Base-by-base conservation (phyloP, 1,284 basidiomycete species). In the Ustilago hordei region DNA sequence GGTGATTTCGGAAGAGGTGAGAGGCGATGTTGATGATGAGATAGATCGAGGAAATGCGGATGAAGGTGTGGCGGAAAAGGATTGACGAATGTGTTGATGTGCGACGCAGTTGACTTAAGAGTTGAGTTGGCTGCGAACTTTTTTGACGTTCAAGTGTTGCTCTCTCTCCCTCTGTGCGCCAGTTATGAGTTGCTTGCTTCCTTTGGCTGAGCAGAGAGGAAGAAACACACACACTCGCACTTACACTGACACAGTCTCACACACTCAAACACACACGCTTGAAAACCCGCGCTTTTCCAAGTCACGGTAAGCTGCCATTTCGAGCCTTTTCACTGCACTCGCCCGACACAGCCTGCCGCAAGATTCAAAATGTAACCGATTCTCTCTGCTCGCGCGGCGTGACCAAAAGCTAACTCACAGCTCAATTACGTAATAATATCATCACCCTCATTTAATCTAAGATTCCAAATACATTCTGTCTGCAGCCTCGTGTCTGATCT, bases 221-320 rank as follows among this genome's bases (percentile, higher is more conserved):
- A 50, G 48, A 50, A 50, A 50, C 48, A 50, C 48, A 50, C 48
- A 50, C 48, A 48, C 45, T 11, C 38, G 4, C 38, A 39, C 38
- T 11, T 4, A 28, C 23, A 28, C 23, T 28, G 23, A 28, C 23
- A 28, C 23, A 28, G 23, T 28, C 23, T 28, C 23, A 50, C 48
- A 50, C 48, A 50, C 48, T 31, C 48, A 48, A n/a, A 31, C 45
- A 48, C 45, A 48, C 45, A 31, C 45, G 45, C 45, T 19, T 48
- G 19, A 48, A 23, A 28, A 8, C 47, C 39, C 39, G 38, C 39
- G 38, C 19, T 43, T 47, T 57, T 12, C 4, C 41, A 23, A 23
- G 48, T 50, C 48, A 50, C 48, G 48, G 48, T 50, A 50, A 50
- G 48, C 48, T 50, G 48, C 48, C 48, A 31, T 50, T 48, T 50